Evolutionary conservation across 2,329 filamentous ascomycete genomes (phyloP).

Genomic region (Chaetomium sp.): DNA sequence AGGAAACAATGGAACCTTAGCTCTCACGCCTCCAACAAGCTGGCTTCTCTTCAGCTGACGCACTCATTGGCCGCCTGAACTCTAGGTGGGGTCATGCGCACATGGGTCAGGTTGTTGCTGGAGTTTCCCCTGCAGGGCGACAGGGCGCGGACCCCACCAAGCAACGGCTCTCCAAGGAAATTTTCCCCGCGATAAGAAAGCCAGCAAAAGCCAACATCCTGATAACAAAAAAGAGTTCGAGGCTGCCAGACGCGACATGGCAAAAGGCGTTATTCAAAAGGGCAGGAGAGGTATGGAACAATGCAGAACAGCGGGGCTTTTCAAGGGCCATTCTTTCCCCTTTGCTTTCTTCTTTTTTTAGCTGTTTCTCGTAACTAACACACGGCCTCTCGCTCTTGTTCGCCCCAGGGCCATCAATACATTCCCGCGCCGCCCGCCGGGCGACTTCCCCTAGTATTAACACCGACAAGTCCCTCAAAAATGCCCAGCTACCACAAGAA

Average conservation of each 20-base stretch:
- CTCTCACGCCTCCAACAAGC: neutral
- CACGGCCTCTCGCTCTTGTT: neutral
- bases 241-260: constrained; percentile 25
- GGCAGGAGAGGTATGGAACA: constrained; percentile 18
- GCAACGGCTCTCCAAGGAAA: neutral
- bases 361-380: constrained; percentile 1
- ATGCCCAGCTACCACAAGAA: constrained; percentile 45
- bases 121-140: constrained; percentile 1
- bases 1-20: neutral
- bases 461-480: constrained; percentile 64
- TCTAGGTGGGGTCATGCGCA: neutral
- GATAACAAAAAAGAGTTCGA: neutral
- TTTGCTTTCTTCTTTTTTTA: too few species aligned
- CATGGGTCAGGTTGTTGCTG: neutral
- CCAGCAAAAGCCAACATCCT: neutral
- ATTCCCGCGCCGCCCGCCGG: constrained; percentile 69
- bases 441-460: constrained; percentile 64
- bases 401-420: constrained; percentile 52
- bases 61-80: constrained; percentile 9
- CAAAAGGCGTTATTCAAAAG: constrained; percentile 28
- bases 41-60: neutral
- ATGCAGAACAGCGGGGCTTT: neutral
- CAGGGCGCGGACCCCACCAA: neutral
- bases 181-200: constrained; percentile 15
- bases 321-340: neutral